A percentile compares a stretch with the other conserved stretches of the same genome.
Evolutionary conservation across 202 grass and related monocot genomes (phyloP).

Genomic region (Brachypodium distachyon): DNA sequence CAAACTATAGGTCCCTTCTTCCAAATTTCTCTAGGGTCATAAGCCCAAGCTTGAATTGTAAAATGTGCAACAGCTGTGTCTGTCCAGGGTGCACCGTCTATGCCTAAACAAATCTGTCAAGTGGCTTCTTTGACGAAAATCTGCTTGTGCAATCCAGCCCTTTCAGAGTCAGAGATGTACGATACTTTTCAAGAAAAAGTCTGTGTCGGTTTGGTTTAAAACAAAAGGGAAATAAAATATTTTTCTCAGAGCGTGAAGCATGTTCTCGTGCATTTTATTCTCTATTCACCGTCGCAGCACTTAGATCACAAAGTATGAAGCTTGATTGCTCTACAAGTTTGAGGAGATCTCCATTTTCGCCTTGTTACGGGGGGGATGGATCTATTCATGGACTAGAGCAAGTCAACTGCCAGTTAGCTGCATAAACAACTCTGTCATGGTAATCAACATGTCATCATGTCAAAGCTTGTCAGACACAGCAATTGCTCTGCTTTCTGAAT

Average conservation of each 20-base stretch:
- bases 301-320: not conserved
- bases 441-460: not conserved
- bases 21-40: not conserved
- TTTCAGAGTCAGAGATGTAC: not conserved
- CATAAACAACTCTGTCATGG: not conserved
- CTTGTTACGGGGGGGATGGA: conserved; percentile 4
- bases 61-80: not conserved
- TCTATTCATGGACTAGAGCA: not conserved
- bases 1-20: not conserved
- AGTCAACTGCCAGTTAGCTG: conserved; percentile 11
- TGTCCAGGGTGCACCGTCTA: not conserved
- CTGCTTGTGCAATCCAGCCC: not conserved
- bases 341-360: conserved; percentile 2
- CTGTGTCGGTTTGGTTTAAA: not conserved
- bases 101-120: not conserved
- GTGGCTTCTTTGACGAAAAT: not conserved
- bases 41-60: not conserved
- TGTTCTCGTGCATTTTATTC: not conserved
- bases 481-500: not conserved
- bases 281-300: not conserved
- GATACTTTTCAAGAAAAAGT: not conserved
- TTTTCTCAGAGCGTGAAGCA: not conserved
- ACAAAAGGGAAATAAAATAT: not conserved
- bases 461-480: not conserved
- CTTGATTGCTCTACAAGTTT: conserved; percentile 16